Base-by-base conservation (phyloP, 306 rosid genomes). In the Corylus avellana region DNA sequence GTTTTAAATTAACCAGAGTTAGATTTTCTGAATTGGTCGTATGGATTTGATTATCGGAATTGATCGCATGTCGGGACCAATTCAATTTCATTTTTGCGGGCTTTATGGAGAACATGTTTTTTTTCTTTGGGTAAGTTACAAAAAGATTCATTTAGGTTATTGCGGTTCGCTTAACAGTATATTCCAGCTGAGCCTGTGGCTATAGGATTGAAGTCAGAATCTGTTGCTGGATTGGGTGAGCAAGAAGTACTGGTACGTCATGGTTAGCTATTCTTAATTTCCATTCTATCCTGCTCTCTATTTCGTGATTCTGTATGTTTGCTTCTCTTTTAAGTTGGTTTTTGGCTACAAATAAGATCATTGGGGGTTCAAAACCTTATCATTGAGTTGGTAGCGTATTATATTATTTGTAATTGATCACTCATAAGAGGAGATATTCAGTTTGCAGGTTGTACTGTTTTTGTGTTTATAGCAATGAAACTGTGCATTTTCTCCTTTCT, bases 121-220 rank as follows among this genome's bases (percentile, higher is more conserved):
- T 39, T 39, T 39, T 4, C 44, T 39, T 7, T 18, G 14, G 25
- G 25, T 17, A 18, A 7, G 49, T 37, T 16, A 32, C 42, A 17
- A 20, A 18, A 29, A 49, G 11, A 12, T 64, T 35, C n/a, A 12
- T 58, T 37, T 16, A 0, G 20, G 70, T 16, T 32, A 16, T 11
- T 16, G 18, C 3, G 46, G 2, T 68, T 70, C 77, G 51, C 84
- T 85, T 80, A 84, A 83, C 81, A 3, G 12, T 78, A 57, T 74
- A 39, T 77, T 75, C 69, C 76, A 85, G 92, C 72, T 79, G 85
- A 81, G 69, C 82, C 85, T 20, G 51, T 78, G 54, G 63, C 82
- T 68, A 54, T 79, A 25, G 85, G 80, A 74, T 51, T 73, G 76
- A 81, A 78, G 13, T 22, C 84, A 50, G 81, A 73, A 42, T 57